Evolutionary conservation across 192 early-diverging fungal genomes (phyloP).

Genomic region (Tieghemiomyces parasiticus): DNA sequence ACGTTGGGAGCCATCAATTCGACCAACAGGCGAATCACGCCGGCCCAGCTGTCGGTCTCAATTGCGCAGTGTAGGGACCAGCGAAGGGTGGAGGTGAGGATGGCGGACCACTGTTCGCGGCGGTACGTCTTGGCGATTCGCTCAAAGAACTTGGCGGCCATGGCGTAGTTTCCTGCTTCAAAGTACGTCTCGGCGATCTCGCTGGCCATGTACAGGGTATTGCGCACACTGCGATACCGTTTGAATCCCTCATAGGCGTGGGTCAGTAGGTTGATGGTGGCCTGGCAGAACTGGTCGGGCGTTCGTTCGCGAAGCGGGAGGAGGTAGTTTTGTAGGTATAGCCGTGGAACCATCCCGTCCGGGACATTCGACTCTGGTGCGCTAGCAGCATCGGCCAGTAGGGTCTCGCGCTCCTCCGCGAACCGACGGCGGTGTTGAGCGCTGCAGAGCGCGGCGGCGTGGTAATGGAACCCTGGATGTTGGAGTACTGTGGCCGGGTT

Average conservation of each 20-base stretch:
- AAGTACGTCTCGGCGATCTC: slow-evolving; percentile 81
- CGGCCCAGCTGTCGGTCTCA: slow-evolving; percentile 39
- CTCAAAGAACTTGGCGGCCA: slow-evolving; percentile 80
- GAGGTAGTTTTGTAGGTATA: neutral
- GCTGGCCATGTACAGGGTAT: slow-evolving; percentile 70
- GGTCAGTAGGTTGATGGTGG: slow-evolving; percentile 70
- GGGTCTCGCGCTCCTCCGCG: slow-evolving; percentile 15
- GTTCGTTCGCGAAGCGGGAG: neutral
- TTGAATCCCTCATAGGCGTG: slow-evolving; percentile 89
- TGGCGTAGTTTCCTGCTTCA: slow-evolving; percentile 58
- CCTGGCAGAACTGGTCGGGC: neutral
- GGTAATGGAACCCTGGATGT: slow-evolving; percentile 77
- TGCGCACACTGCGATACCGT: slow-evolving; percentile 45
- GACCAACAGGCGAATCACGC: slow-evolving; percentile 48
- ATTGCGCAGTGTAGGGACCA: slow-evolving; percentile 56
- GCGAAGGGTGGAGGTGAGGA: slow-evolving; percentile 50
- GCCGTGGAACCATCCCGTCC: too few relatives aligned
- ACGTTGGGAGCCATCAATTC: slow-evolving; percentile 37
- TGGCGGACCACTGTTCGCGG: slow-evolving; percentile 62
- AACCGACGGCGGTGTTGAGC: slow-evolving; percentile 51
- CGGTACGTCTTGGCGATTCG: slow-evolving; percentile 78
- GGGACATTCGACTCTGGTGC: neutral
- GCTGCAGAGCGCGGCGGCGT: slow-evolving; percentile 53
- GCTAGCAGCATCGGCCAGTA: neutral
- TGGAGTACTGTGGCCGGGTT: slow-evolving; percentile 58